Percentiles rank a stretch among this genome's conserved stretches.
Conservation (phyloP, 306 rosid genomes). For the Argentina anserina region DNA sequence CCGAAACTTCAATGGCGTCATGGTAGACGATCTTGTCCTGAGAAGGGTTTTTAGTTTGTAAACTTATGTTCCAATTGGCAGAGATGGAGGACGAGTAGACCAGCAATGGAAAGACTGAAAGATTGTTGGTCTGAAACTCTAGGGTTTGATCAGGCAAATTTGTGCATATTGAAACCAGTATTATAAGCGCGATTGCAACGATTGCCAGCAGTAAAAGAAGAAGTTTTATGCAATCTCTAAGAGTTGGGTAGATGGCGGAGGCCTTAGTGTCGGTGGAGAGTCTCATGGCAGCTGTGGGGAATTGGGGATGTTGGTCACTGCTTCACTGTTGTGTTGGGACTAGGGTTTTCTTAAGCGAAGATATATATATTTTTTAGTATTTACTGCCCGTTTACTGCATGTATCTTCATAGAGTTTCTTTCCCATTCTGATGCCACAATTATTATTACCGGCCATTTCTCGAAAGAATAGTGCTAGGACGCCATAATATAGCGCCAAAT, state of each 20-base stretch:
- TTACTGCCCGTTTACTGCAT: too few species aligned
- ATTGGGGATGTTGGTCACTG: too few species aligned
- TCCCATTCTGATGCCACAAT: too few species aligned
- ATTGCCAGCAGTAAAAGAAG: background rate
- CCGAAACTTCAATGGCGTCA: background rate
- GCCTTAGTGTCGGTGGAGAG: background rate
- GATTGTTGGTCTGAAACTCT: background rate
- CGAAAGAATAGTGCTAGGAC: too few species aligned
- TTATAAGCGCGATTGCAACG: background rate
- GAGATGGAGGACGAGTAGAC: conserved; percentile 2
- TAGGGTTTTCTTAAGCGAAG: too few species aligned
- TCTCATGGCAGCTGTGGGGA: background rate
- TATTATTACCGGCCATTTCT: too few species aligned
- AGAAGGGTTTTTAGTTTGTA: background rate
- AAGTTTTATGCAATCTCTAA: background rate
- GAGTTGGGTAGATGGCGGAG: background rate
- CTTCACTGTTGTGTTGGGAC: too few species aligned
- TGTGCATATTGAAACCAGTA: background rate
- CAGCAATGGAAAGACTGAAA: background rate
- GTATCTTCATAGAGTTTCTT: too few species aligned
- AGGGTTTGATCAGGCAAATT: background rate
- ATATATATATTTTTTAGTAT: too few species aligned
- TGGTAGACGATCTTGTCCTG: background rate
- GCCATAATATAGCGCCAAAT: too few species aligned
- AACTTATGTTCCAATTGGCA: background rate